Evolutionary conservation across 768 basidiomycete species (phyloP).

Genomic region (Russula olivacea): DNA sequence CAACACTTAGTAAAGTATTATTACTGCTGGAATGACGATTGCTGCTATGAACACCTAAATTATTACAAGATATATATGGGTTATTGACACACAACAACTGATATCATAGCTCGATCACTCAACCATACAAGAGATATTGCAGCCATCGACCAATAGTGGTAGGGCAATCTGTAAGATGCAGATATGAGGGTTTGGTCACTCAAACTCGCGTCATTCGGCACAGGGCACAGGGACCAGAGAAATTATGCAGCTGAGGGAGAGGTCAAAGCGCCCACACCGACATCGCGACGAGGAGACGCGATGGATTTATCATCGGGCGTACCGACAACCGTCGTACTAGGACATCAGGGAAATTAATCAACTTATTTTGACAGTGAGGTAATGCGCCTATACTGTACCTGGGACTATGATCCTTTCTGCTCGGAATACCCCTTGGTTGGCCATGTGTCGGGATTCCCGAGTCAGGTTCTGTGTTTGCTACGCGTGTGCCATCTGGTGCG

Average conservation of each 20-base stretch:
- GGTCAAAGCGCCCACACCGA: background rate
- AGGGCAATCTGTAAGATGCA: background rate
- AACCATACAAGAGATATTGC: background rate
- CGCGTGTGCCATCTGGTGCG: slow-evolving; percentile 32
- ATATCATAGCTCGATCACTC: background rate
- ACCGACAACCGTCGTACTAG: slow-evolving; percentile 14
- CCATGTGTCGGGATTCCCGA: background rate
- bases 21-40: background rate
- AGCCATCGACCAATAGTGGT: background rate
- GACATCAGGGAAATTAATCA: background rate
- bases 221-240: background rate
- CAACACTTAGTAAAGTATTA: background rate
- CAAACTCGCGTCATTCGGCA: background rate
- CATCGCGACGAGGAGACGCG: background rate
- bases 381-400: background rate
- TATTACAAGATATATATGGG: background rate
- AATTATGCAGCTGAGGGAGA: background rate
- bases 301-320: slow-evolving; percentile 17
- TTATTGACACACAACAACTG: background rate
- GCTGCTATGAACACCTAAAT: background rate
- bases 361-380: background rate
- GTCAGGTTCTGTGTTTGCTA: background rate
- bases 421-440: slow-evolving; percentile 5
- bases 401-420: slow-evolving; percentile 6
- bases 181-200: background rate